Conservation (phyloP, 139 green algal genomes). For the Zygnema circumcarinatum region DNA sequence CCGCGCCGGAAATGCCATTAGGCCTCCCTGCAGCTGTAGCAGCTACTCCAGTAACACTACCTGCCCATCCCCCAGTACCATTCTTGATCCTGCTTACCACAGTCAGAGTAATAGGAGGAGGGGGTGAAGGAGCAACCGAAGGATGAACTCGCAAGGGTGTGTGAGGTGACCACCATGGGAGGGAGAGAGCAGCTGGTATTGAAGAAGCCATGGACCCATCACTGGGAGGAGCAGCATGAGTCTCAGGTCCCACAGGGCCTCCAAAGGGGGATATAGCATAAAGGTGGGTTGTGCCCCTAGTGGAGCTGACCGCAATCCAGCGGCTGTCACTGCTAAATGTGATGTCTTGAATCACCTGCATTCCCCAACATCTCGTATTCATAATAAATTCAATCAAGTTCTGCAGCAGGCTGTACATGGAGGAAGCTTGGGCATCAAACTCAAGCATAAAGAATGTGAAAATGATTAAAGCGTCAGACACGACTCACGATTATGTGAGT, state of each 20-base stretch:
- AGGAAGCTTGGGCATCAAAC: too few relatives aligned
- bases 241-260: slow-evolving; percentile 20
- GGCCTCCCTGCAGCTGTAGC: slow-evolving; percentile 23
- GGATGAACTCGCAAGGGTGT: slow-evolving; percentile 27
- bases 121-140: slow-evolving; percentile 3
- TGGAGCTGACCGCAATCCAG: slow-evolving; percentile 64
- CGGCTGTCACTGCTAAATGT: slow-evolving; percentile 65
- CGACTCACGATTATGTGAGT: too few relatives aligned
- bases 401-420: too few relatives aligned
- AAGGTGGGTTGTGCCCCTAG: slow-evolving; percentile 69
- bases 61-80: slow-evolving; percentile 35
- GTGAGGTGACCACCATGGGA: slow-evolving; percentile 42
- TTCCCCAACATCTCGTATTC: too few relatives aligned
- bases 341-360: slow-evolving; percentile 66
- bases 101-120: slow-evolving; percentile 21
- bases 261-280: slow-evolving; percentile 59
- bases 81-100: slow-evolving; percentile 37
- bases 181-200: background rate
- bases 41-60: slow-evolving; percentile 26
- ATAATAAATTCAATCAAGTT: slow-evolving; percentile 25
- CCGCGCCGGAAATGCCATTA: slow-evolving; percentile 24
- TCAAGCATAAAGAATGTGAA: too few relatives aligned
- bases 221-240: slow-evolving; percentile 10
- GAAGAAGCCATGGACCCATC: background rate
- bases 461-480: too few relatives aligned